phyloP scores from a whole-genome alignment of 2,329 filamentous ascomycete species.

The Cladosporium austrohemisphaericum region DNA sequence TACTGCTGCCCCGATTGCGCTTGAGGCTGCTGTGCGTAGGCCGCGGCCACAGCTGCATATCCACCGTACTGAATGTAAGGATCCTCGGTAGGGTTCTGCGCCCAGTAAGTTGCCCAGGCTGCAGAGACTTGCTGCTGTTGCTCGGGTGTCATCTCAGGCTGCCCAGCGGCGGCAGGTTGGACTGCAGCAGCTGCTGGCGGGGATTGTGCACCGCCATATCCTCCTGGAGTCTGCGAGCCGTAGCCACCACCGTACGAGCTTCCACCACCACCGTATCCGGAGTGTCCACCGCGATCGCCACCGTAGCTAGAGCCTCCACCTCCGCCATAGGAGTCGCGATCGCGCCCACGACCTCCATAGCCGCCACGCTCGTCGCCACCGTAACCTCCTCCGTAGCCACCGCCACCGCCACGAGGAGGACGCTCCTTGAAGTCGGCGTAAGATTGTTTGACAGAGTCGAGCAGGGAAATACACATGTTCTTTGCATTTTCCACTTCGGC shows the following conservation, averaged over 20 bases:
- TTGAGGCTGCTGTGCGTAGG: not conserved
- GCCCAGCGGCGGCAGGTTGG: constrained; percentile 15
- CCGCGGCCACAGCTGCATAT: constrained; percentile 38
- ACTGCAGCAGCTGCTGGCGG: constrained; percentile 28
- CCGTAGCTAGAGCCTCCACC: constrained; percentile 41
- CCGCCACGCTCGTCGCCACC: constrained; percentile 33
- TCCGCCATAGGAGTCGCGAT: constrained; percentile 39
- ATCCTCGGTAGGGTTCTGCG: constrained; percentile 75
- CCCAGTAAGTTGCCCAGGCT: constrained; percentile 78
- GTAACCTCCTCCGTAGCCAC: constrained; percentile 25
- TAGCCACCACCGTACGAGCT: constrained; percentile 39
- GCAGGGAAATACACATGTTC: constrained; percentile 80
- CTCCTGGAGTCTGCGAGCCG: constrained; percentile 21
- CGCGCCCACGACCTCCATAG: constrained; percentile 32
- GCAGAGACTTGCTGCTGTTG: constrained; percentile 25
- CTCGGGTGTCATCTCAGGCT: constrained; percentile 21
- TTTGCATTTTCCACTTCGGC: constrained; percentile 83
- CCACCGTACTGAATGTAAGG: constrained; percentile 91
- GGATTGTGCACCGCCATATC: constrained; percentile 29
- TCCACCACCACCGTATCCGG: constrained; percentile 31
- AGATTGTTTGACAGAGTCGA: constrained; percentile 80
- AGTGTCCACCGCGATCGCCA: constrained; percentile 33
- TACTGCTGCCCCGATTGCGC: constrained; percentile 17
- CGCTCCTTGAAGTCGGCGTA: constrained; percentile 82
- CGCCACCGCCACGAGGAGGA: constrained; percentile 37